Evolutionary conservation across 768 basidiomycete genomes (phyloP).

Genomic region (Tylopilus sp.): DNA sequence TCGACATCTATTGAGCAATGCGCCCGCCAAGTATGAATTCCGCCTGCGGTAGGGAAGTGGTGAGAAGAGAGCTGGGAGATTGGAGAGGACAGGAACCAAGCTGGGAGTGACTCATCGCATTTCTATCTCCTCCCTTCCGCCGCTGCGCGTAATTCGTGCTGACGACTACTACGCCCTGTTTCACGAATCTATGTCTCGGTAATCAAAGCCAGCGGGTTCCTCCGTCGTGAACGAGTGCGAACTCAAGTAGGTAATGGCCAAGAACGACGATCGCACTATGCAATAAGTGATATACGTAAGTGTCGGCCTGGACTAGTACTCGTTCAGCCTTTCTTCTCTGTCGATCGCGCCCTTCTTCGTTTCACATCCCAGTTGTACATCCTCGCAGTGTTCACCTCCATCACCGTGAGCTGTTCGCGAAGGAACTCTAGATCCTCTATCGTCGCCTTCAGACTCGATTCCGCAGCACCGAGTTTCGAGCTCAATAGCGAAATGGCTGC

Average conservation of each 20-base stretch:
- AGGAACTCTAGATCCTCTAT: constrained; percentile 90
- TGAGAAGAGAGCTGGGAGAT: not conserved
- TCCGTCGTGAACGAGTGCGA: too few species aligned
- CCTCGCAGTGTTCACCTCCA: constrained; percentile 94
- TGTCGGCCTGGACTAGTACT: not conserved
- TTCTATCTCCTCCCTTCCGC: too few species aligned
- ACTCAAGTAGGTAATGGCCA: not conserved
- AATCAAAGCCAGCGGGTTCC: too few species aligned
- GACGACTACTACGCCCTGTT: too few species aligned
- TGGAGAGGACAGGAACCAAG: not conserved
- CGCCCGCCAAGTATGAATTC: too few species aligned
- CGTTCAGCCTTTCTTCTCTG: constrained; percentile 25
- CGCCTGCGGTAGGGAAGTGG: not conserved
- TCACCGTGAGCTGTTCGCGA: constrained; percentile 91
- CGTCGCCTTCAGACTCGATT: constrained; percentile 60
- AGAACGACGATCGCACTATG: not conserved
- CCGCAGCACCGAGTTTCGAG: constrained; percentile 71
- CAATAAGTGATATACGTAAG: too few species aligned
- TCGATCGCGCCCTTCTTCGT: constrained; percentile 57
- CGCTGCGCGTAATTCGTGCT: too few species aligned
- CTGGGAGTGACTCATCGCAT: too few species aligned
- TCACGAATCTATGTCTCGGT: too few species aligned
- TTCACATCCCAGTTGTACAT: constrained; percentile 98
- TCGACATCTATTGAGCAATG: not conserved
- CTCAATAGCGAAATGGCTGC: constrained; percentile 72